Percentiles rank a stretch among this genome's conserved stretches.
Evolutionary conservation across 1,284 basidiomycete species (phyloP).

Genomic region (Hymenochaete sp.): DNA sequence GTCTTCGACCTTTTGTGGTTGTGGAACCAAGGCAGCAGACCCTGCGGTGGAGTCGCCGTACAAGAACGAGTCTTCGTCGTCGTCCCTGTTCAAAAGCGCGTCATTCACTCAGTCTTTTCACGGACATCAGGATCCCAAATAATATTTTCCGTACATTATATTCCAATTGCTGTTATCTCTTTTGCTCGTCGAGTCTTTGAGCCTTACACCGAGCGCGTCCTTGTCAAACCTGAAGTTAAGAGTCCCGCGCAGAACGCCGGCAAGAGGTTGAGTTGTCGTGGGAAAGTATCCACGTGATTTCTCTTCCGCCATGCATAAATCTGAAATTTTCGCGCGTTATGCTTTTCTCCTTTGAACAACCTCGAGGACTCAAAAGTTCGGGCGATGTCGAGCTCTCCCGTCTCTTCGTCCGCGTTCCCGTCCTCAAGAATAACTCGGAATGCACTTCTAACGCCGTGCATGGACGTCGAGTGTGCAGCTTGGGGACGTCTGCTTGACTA

Average conservation of each 20-base stretch:
- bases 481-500: too few relatives aligned
- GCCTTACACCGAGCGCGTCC: background rate
- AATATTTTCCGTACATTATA: background rate
- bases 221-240: background rate
- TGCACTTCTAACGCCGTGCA: too few relatives aligned
- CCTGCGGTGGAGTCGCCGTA: constrained; percentile 13
- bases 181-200: too few relatives aligned
- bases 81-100: constrained; percentile 12
- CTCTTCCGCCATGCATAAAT: background rate
- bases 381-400: constrained; percentile 12
- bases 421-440: constrained; percentile 16
- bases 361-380: constrained; percentile 18
- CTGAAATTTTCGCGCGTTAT: background rate
- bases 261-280: constrained; percentile 6
- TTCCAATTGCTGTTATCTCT: too few relatives aligned
- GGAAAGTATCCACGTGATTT: too few relatives aligned
- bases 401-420: constrained; percentile 18
- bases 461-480: too few relatives aligned
- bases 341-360: constrained; percentile 11
- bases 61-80: constrained; percentile 18
- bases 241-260: too few relatives aligned
- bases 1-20: too few relatives aligned
- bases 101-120: background rate
- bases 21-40: constrained; percentile 4
- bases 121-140: too few relatives aligned